phyloP scores from a whole-genome alignment of 192 early-diverging fungal genomes.

The Backusella liffmaniae region DNA sequence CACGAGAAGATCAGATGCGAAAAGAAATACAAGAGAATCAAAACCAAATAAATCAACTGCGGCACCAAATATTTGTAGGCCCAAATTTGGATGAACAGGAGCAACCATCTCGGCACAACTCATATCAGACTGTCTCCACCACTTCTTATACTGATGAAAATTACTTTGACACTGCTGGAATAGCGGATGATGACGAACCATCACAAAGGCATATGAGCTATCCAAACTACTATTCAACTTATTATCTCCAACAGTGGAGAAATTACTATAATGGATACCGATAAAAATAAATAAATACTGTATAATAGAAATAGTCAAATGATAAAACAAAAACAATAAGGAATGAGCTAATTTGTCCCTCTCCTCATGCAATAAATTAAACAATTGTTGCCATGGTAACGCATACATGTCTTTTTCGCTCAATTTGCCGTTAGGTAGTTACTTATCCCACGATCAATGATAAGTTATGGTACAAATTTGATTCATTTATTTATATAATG shows the following conservation, averaged over 20 bases:
- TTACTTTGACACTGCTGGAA: neutral
- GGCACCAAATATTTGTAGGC: neutral
- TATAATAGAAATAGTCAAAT: neutral
- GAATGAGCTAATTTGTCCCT: neutral
- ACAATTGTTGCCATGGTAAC: too few species aligned
- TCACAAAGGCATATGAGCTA: neutral
- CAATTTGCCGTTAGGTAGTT: too few species aligned
- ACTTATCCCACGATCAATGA: too few species aligned
- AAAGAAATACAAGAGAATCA: constrained; percentile 1
- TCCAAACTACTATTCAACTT: neutral
- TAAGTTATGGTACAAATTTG: neutral
- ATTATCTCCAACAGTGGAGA: constrained; percentile 5
- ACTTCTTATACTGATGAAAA: neutral
- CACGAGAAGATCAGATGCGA: constrained; percentile 6
- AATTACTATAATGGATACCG: neutral
- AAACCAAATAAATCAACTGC: neutral
- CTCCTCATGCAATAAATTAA: too few species aligned
- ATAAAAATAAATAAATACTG: neutral
- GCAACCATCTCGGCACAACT: neutral
- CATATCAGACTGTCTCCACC: neutral
- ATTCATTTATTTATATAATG: neutral
- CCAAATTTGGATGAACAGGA: neutral
- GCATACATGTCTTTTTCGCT: too few species aligned
- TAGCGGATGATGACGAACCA: neutral
- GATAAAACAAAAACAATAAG: neutral